phyloP scores from a whole-genome alignment of 2,329 filamentous ascomycete species.

The Taxawa tesnikishii region DNA sequence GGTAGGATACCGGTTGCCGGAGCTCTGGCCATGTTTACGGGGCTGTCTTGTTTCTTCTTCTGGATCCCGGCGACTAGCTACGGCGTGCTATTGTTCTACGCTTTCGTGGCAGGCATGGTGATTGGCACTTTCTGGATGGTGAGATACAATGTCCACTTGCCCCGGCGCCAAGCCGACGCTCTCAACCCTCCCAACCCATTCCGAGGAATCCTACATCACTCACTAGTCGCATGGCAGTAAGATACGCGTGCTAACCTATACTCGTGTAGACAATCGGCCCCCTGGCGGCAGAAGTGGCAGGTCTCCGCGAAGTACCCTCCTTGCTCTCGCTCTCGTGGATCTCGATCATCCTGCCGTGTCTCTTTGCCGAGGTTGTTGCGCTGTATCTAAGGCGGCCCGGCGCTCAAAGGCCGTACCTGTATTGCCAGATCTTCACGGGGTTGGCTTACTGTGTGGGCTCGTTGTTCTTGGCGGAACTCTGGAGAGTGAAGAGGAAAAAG shows the following conservation, averaged over 20 bases:
- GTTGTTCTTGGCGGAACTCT: slow-evolving; percentile 19
- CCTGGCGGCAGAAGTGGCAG: slow-evolving; percentile 27
- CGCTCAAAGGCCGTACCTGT: slow-evolving; percentile 19
- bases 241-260: no score
- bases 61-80: slow-evolving; percentile 35
- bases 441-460: slow-evolving; percentile 22
- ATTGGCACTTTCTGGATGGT: slow-evolving; percentile 38
- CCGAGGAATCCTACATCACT: no score
- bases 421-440: slow-evolving; percentile 26
- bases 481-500: slow-evolving; percentile 11
- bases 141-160: slow-evolving; percentile 6
- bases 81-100: slow-evolving; percentile 31
- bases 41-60: slow-evolving; percentile 27
- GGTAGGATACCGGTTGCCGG: slow-evolving; percentile 31
- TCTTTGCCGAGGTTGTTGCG: slow-evolving; percentile 28
- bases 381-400: slow-evolving; percentile 23
- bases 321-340: slow-evolving; percentile 27
- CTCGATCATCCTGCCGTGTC: slow-evolving; percentile 22
- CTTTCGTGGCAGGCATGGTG: slow-evolving; percentile 29
- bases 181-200: no score
- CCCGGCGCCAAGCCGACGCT: slow-evolving; percentile 2
- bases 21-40: slow-evolving; percentile 25
- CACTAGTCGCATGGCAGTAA: no score
- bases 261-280: slow-evolving; percentile 26
- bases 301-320: slow-evolving; percentile 26